Conservation (phyloP, 2,329 filamentous ascomycete genomes). For the Aspergillus alliaceus region DNA sequence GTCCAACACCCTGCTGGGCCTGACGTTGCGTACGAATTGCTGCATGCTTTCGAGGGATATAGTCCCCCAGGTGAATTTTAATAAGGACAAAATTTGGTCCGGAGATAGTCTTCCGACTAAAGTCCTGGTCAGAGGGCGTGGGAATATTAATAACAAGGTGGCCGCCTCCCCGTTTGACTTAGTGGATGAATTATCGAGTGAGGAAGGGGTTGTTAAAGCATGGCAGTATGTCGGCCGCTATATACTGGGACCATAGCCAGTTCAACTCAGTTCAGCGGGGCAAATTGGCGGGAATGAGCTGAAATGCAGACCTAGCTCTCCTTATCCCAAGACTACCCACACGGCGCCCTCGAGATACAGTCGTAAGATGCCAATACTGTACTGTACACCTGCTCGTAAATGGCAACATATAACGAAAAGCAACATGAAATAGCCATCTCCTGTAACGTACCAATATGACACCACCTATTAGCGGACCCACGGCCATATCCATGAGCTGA, state of each 20-base stretch:
- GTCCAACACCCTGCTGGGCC: background rate
- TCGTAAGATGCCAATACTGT: too few relatives aligned
- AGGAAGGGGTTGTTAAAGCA: background rate
- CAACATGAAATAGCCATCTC: too few relatives aligned
- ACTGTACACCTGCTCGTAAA: too few relatives aligned
- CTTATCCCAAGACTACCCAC: too few relatives aligned
- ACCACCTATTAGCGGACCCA: background rate
- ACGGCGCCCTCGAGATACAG: too few relatives aligned
- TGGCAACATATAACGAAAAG: too few relatives aligned
- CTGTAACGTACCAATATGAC: background rate
- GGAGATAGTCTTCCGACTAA: too few relatives aligned
- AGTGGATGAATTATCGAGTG: background rate
- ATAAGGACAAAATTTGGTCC: too few relatives aligned
- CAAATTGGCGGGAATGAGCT: background rate
- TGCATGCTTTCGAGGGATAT: background rate
- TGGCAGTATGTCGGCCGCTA: background rate
- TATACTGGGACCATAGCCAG: background rate
- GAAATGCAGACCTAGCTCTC: background rate
- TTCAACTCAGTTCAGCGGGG: background rate
- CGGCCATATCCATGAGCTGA: background rate
- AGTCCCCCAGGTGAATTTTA: too few relatives aligned
- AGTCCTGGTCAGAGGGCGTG: too few relatives aligned
- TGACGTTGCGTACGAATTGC: background rate
- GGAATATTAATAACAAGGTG: too few relatives aligned
- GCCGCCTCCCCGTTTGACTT: background rate